A percentile compares a stretch with the other conserved stretches of the same genome.
Conservation (phyloP, 139 green algal species). For the Picochlorum sp. region DNA sequence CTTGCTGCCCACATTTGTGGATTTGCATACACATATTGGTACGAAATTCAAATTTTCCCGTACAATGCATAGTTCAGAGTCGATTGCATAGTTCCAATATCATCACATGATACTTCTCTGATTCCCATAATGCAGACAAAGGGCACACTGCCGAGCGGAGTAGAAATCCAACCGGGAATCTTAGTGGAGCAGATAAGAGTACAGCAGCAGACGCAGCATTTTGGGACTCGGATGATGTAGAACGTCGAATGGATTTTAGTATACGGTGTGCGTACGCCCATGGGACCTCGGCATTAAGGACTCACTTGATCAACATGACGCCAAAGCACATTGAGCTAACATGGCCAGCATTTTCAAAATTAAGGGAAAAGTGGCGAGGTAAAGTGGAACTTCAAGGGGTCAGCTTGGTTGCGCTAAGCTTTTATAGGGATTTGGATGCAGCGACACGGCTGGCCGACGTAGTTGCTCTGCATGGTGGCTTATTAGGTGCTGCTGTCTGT, state of each 20-base stretch:
- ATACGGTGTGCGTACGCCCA: conserved; percentile 55
- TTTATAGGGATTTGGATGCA: conserved; percentile 40
- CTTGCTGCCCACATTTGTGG: conserved; percentile 45
- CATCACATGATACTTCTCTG: too few relatives aligned
- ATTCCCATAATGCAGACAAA: too few relatives aligned
- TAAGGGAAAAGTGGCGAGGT: conserved; percentile 38
- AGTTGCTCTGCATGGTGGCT: conserved; percentile 36
- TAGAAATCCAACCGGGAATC: conserved; percentile 41
- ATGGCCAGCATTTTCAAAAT: conserved; percentile 40
- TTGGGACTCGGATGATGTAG: conserved; percentile 50
- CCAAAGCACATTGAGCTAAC: conserved; percentile 43
- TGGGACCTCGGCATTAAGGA: conserved; percentile 56
- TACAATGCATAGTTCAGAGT: background rate
- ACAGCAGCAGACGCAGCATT: conserved; percentile 44
- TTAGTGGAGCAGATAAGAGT: conserved; percentile 48
- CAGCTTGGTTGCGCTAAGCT: conserved; percentile 44
- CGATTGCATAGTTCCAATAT: background rate
- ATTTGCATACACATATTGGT: conserved; percentile 67
- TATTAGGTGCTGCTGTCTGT: conserved; percentile 57
- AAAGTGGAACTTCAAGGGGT: conserved; percentile 59
- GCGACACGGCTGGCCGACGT: conserved; percentile 36
- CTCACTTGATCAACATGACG: conserved; percentile 61
- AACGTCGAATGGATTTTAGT: conserved; percentile 60
- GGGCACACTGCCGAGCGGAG: conserved; percentile 56
- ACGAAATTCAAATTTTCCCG: too few relatives aligned